Base-by-base conservation (phyloP, 352 stramenopile species). In the Phytophthora foliorum region DNA sequence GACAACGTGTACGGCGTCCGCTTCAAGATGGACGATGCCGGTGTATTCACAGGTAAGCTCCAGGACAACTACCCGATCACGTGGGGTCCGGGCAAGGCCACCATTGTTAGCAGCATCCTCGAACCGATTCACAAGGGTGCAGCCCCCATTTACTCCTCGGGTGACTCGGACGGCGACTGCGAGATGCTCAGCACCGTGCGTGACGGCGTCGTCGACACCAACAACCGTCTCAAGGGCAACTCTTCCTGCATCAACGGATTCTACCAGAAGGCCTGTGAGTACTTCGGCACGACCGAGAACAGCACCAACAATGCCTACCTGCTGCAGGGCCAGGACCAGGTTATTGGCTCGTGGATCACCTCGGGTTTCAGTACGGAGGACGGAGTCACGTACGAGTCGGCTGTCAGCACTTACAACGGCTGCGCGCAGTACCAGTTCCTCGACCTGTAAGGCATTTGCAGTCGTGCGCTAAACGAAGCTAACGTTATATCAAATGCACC, bases 301-400 rank as follows among this genome's bases (percentile, higher is more conserved):
- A 54, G 16, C 21, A 88, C 68, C 4, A 80, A 78, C 32, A 90
- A 87, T 62, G 51, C 67, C 19, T 91, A 88, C 57, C 45, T 91
- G 32, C 57, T 91, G 24, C 83, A 91, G 57, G 81, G 83, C 27
- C 81, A 91, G 59, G 81, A 90, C 69, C 77, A 84, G 62, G 67
- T 29, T n/a, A 77, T 90, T 27, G 81, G 83, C 34, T 81, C 78
- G 59, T 91, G 81, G 83, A 91, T 91, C 72, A 78, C 74, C 1
- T 83, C 80, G n/a, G 81, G 84, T 13, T 92, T 82, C 63, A 86
- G 73, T 32, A 90, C 81, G 10, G 73, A 80, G 48, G 80, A 92
- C 62, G 84, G 84, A 17, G 42, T 74, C 51, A 74, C 48, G 39
- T 90, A 88, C 74, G 77, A 69, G 54, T 85, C 81, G 7, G 77